Evolutionary conservation across 345 rosid genomes (phyloP), one percentile per base, ranked within the genome.

Genomic region (Euphorbia lathyris): DNA sequence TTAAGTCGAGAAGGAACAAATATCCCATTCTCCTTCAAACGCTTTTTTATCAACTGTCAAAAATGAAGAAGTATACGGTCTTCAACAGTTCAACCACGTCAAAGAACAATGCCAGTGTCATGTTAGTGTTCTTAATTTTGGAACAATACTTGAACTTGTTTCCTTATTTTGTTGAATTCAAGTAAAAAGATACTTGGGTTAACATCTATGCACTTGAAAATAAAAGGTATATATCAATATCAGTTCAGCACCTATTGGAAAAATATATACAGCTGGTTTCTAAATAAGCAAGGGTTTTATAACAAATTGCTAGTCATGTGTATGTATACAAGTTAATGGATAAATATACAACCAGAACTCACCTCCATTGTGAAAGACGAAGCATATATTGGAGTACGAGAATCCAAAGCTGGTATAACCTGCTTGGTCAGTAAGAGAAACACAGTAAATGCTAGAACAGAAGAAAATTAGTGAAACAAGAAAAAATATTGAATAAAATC

Each of bases 361-460:
- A 95, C 99, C 99, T 95, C 99, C 97, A 88, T 92, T 65, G 99
- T 95, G 70, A 95, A 95, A 74, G 99, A 95, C 61, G 99, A 95
- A 23, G 99, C 88, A 73, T 74, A 92, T 80, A 95, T 90, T 11
- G 99, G 97, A 38, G 97, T 92, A 67, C 65, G 72, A 58, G 86
- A 25, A 84, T 95, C 99, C 87, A 95, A 68, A 32, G 97, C 97
- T 4, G 99, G 97, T 76, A 95, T 84, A 55, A 95, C 99, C 99
- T 92, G 93, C 67, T 72, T 71, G 75, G 65, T 74, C 42, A 83
- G 34, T 9, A n/a, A 70, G 27, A 63, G 70, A 57, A 69, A 47
- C 66, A 69, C 53, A 19, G 23, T 36, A 38, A 55, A 60, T 25
- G 42, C 7, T 29, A 22, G 57, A 66, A 63, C 1, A 43, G 14